phyloP scores from a whole-genome alignment of 1,284 basidiomycete species.

The Vanrija pseudolonga region DNA sequence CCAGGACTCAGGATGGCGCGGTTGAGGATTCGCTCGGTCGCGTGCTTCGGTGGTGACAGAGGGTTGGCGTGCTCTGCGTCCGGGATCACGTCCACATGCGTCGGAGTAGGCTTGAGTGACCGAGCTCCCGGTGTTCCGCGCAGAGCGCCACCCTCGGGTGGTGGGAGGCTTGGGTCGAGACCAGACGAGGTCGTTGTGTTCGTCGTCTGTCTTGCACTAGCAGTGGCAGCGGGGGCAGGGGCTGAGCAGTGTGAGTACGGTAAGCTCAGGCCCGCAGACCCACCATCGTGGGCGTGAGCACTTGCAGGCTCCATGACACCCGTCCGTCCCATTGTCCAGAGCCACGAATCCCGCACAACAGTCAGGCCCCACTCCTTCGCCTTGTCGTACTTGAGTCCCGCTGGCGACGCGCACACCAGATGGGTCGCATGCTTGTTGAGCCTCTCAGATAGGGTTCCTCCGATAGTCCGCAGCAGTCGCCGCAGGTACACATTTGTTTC shows the following conservation, averaged over 20 bases:
- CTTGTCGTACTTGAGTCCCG: slow-evolving; percentile 35
- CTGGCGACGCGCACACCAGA: slow-evolving; percentile 26
- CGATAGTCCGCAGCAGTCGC: slow-evolving; percentile 35
- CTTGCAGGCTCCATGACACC: slow-evolving; percentile 26
- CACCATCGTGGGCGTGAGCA: slow-evolving; percentile 15
- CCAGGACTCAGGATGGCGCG: not conserved
- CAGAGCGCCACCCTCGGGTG: not conserved
- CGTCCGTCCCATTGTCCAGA: slow-evolving; percentile 31
- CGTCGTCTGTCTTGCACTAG: not conserved
- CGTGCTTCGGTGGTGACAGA: slow-evolving; percentile 26
- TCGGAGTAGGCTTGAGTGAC: slow-evolving; percentile 30
- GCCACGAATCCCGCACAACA: slow-evolving; percentile 36
- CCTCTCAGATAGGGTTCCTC: slow-evolving; percentile 28
- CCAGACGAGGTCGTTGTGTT: slow-evolving; percentile 11
- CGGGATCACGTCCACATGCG: slow-evolving; percentile 36
- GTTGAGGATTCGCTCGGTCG: slow-evolving; percentile 30
- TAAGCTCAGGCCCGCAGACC: not conserved
- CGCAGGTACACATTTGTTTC: slow-evolving; percentile 34
- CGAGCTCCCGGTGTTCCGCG: slow-evolving; percentile 10
- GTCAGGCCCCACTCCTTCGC: slow-evolving; percentile 38
- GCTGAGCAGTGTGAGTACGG: not conserved
- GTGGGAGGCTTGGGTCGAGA: not conserved
- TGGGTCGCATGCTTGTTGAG: slow-evolving; percentile 38
- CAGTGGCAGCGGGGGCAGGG: not conserved
- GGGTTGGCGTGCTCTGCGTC: slow-evolving; percentile 1